Base-by-base conservation (phyloP, 768 basidiomycete species). In the Daedalea quercina region DNA sequence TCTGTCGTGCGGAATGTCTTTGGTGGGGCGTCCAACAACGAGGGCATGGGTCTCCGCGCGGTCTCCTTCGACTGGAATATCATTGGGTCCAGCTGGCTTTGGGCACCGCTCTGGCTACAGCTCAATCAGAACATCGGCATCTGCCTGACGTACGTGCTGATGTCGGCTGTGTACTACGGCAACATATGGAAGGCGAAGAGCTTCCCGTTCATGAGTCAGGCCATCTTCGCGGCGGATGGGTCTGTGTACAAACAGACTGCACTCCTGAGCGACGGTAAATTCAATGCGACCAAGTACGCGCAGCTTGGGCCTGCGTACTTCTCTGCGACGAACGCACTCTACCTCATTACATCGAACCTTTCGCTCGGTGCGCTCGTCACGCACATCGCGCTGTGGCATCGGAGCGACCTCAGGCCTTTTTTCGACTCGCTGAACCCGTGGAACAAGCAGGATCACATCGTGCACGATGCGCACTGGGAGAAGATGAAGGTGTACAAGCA, bases 1-100 rank as follows among this genome's bases (percentile, higher is more conserved):
- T 47, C 58, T 0, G 60, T 63, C 7, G 60, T 63, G 55, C 51
- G 60, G 22, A 61, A 59, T 48, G 50, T 65, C 20, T 61, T 63
- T 45, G 60, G 59, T 33, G 61, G 82, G 74, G 50, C 82, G 12
- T 62, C 59, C 53, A 65, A 65, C 60, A 65, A 85, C 51, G 81
- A 84, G 63, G 82, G 82, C 6, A 73, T 84, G 37, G 82, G 81
- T 9, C 65, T 78, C 47, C 75, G 84, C 40, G 74, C 82, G 1
- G 60, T 84, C 34, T 81, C 72, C 55, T 66, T 85, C 13, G 82
- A 85, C 59, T 85, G 83, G 82, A 78, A 81, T 57, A 74, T 78
- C 54, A 73, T 80, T 53, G 76, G 72, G 37, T 69, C 73, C 50
- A 70, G 71, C 22, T 76, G 74, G 35, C 63, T 74, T n/a, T 67